phyloP scores from a whole-genome alignment of 1,284 basidiomycete species.

The Earliella scabrosa region DNA sequence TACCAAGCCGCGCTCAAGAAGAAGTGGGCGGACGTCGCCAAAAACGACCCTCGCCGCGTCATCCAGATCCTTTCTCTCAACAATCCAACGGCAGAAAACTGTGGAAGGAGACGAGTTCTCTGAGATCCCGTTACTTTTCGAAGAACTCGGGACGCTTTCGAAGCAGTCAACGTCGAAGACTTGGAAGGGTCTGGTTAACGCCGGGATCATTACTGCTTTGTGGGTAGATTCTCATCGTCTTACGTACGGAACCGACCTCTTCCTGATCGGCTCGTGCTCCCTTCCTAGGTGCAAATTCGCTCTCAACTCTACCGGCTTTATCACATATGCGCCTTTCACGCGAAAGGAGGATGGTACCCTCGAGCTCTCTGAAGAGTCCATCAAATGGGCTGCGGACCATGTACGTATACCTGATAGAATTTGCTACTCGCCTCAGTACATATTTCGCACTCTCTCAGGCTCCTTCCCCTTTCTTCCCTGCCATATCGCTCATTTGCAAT shows the following conservation, averaged over 20 bases:
- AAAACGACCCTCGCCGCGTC: constrained; percentile 4
- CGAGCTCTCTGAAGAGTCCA: not conserved
- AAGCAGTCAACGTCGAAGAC: too few species aligned
- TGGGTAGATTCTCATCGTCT: not conserved
- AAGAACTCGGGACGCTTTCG: not conserved
- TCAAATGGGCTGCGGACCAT: not conserved
- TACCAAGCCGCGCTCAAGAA: not conserved
- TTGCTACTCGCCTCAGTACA: too few species aligned
- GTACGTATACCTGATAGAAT: too few species aligned
- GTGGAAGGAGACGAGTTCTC: not conserved
- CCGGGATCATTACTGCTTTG: not conserved
- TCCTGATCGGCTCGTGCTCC: too few species aligned
- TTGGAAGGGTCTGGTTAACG: too few species aligned
- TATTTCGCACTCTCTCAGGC: too few species aligned
- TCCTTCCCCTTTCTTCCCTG: constrained; percentile 1
- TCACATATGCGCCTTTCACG: not conserved
- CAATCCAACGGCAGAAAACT: not conserved
- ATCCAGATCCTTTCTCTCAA: constrained; percentile 1
- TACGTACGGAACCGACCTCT: too few species aligned
- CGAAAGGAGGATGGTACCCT: too few species aligned
- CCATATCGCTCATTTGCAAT: constrained; percentile 5
- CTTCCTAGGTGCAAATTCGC: constrained; percentile 8
- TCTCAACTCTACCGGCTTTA: not conserved
- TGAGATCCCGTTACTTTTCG: not conserved
- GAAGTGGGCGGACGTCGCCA: constrained; percentile 1